Conservation (phyloP, 176 grass and related monocot species). For the Triticum monococcum region DNA sequence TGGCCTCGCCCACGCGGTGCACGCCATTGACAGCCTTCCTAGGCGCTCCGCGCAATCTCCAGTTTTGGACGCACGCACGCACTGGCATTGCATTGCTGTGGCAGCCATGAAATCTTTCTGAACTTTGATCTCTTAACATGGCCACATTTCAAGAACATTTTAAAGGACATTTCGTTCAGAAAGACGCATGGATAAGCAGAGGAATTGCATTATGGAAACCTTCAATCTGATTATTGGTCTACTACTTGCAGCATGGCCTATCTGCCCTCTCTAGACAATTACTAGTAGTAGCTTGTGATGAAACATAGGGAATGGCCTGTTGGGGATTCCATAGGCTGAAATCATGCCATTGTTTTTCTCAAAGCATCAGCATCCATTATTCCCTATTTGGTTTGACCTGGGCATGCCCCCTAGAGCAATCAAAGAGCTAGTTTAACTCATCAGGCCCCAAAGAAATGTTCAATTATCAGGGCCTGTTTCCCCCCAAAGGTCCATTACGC, state of each 20-base stretch:
- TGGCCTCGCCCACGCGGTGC: not conserved
- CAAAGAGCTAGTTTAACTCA: constrained; percentile 24
- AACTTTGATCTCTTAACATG: not conserved
- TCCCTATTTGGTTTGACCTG: constrained; percentile 30
- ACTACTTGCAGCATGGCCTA: constrained; percentile 13
- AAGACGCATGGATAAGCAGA: no score
- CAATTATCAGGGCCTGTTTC: constrained; percentile 30
- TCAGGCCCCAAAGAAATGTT: not conserved
- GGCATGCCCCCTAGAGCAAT: constrained; percentile 12
- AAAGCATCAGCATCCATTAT: constrained; percentile 3
- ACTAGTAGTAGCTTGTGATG: not conserved
- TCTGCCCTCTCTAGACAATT: not conserved
- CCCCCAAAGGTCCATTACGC: constrained; percentile 5
- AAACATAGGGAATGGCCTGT: not conserved
- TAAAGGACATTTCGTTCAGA: no score
- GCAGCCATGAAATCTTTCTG: not conserved
- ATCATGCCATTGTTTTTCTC: constrained; percentile 9
- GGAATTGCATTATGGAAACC: no score
- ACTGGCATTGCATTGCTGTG: not conserved
- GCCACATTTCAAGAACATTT: not conserved
- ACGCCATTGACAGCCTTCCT: not conserved
- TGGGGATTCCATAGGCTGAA: not conserved
- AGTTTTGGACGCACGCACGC: not conserved
- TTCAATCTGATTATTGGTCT: not conserved
- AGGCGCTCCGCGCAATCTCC: not conserved